A percentile compares a stretch with the other conserved stretches of the same genome.
These are phyloP conservation scores for Eucalyptus erythrocorys DNA, from an alignment of 345 rosid genomes.

Conservation along the genomic window DNA sequence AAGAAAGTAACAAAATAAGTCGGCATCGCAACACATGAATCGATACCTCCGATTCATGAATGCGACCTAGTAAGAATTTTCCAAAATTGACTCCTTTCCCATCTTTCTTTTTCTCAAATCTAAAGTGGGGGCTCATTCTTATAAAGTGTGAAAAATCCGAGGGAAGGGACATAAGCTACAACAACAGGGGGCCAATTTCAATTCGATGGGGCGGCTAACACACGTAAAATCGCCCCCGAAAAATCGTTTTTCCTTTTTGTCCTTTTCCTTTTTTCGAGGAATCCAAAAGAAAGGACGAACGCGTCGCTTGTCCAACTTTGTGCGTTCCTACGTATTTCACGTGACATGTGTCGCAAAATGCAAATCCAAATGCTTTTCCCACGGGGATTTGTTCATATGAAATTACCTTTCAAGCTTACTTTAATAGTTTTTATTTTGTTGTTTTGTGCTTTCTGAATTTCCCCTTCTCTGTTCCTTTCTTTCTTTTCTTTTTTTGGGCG, in stretches of 20 bases:
- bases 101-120: background rate
- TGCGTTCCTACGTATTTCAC: background rate
- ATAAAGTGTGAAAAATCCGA: background rate
- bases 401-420: background rate
- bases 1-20: background rate
- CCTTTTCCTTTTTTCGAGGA: background rate
- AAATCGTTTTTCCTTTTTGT: background rate
- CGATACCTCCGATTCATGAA: background rate
- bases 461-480: background rate
- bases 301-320: background rate
- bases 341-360: background rate
- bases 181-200: background rate
- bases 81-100: background rate
- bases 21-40: background rate
- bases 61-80: background rate
- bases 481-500: background rate
- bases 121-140: background rate
- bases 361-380: background rate
- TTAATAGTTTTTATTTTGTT: background rate
- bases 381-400: background rate
- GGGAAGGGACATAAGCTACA: background rate
- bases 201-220: background rate
- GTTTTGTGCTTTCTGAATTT: background rate
- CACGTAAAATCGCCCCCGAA: background rate
- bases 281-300: background rate